phyloP scores from a whole-genome alignment of 2,329 filamentous ascomycete species.

The Periglandula ipomoeae region DNA sequence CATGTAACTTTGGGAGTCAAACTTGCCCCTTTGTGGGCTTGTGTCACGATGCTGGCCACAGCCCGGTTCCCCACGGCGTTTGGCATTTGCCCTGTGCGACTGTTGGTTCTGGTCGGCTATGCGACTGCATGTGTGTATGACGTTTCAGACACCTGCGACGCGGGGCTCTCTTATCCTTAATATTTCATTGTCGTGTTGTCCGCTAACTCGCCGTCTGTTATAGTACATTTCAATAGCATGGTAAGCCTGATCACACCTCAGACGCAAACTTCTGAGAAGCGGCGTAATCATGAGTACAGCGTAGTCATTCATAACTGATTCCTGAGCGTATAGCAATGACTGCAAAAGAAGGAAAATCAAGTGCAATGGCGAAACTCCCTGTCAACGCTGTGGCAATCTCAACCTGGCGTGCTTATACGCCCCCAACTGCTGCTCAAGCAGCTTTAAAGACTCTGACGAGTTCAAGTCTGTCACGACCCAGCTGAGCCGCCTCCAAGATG shows the following conservation, averaged over 20 bases:
- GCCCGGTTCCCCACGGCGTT: not conserved
- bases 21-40: not conserved
- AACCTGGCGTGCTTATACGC: conserved; percentile 57
- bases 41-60: not conserved
- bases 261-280: not conserved
- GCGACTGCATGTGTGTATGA: not conserved
- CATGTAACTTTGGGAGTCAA: not conserved
- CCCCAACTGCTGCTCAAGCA: conserved; percentile 60
- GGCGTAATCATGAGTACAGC: not conserved
- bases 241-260: conserved; percentile 28
- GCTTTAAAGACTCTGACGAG: conserved; percentile 87
- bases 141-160: too few relatives aligned
- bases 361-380: conserved; percentile 62
- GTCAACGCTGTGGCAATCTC: conserved; percentile 59
- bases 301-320: not conserved
- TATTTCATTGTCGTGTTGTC: not conserved
- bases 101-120: not conserved
- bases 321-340: conserved; percentile 47
- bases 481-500: conserved; percentile 67
- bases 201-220: conserved; percentile 1
- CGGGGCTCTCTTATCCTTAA: not conserved
- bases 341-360: conserved; percentile 70
- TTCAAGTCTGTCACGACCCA: conserved; percentile 74
- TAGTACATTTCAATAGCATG: conserved; percentile 55
- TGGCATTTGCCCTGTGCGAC: not conserved